These are phyloP conservation scores for Pseudocercospora ulei DNA, from an alignment of 2,329 filamentous ascomycete genomes.

Conservation along the genomic window DNA sequence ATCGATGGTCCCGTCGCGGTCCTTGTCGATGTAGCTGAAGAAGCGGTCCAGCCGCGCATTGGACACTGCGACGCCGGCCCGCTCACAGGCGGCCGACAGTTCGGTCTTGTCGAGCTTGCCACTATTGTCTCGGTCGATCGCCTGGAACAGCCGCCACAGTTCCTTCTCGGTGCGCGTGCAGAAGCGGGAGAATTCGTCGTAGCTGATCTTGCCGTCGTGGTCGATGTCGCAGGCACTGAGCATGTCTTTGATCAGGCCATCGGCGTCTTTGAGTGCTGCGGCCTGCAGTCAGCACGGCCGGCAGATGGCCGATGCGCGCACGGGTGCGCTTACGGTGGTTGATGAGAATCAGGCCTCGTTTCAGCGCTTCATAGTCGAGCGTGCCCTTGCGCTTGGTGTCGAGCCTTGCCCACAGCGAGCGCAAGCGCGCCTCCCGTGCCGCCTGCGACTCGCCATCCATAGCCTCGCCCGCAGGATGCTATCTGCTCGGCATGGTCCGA, in stretches of 20 bases:
- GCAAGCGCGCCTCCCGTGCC: constrained; percentile 69
- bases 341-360: constrained; percentile 74
- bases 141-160: constrained; percentile 68
- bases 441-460: constrained; percentile 69
- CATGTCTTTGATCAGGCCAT: constrained; percentile 70
- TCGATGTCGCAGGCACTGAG: constrained; percentile 75
- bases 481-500: constrained; percentile 16
- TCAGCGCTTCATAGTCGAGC: constrained; percentile 73
- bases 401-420: constrained; percentile 72
- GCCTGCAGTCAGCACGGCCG: constrained; percentile 8
- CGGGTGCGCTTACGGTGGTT: constrained; percentile 65
- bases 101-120: constrained; percentile 82
- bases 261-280: constrained; percentile 77
- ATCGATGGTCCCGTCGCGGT: constrained; percentile 75
- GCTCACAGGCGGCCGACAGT: constrained; percentile 65
- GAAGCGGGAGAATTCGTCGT: constrained; percentile 81
- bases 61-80: constrained; percentile 68
- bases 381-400: constrained; percentile 67
- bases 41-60: constrained; percentile 69
- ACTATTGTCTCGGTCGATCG: constrained; percentile 76
- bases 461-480: constrained; percentile 25
- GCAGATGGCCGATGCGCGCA: not conserved
- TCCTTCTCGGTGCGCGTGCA: constrained; percentile 80
- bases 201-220: constrained; percentile 81
- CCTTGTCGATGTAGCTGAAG: constrained; percentile 79